phyloP scores from a whole-genome alignment of 1,284 basidiomycete genomes.

The Tremellales sp. region DNA sequence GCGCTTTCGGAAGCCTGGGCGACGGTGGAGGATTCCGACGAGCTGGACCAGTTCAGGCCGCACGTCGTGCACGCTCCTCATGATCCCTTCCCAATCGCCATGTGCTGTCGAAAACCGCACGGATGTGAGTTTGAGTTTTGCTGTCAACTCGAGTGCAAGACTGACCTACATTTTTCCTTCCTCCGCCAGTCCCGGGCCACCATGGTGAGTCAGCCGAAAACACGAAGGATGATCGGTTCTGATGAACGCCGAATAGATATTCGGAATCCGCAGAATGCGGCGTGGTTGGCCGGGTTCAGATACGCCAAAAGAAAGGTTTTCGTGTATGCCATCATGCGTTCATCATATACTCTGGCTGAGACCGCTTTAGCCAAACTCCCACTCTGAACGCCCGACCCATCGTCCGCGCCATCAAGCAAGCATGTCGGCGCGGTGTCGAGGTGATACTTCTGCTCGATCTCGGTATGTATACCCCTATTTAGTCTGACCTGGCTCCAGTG shows the following conservation, averaged over 20 bases:
- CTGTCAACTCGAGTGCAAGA: background rate
- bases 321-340: conserved; percentile 55
- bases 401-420: conserved; percentile 61
- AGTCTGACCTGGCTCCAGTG: background rate
- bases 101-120: conserved; percentile 66
- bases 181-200: conserved; percentile 40
- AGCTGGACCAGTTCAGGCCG: conserved; percentile 54
- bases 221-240: too few relatives aligned
- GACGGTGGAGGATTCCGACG: conserved; percentile 51
- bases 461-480: conserved; percentile 40
- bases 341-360: background rate
- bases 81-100: conserved; percentile 65
- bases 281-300: conserved; percentile 68
- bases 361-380: conserved; percentile 60
- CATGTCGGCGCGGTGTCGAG: conserved; percentile 64
- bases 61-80: conserved; percentile 60
- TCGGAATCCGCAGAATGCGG: conserved; percentile 65
- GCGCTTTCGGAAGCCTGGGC: conserved; percentile 51
- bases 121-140: conserved; percentile 50
- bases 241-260: conserved; percentile 47
- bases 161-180: background rate
- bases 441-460: conserved; percentile 63
- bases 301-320: conserved; percentile 68
- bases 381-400: conserved; percentile 70
- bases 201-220: conserved; percentile 33